phyloP scores from a whole-genome alignment of 176 grass and related monocot genomes.

The Tillandsia fasciculata region DNA sequence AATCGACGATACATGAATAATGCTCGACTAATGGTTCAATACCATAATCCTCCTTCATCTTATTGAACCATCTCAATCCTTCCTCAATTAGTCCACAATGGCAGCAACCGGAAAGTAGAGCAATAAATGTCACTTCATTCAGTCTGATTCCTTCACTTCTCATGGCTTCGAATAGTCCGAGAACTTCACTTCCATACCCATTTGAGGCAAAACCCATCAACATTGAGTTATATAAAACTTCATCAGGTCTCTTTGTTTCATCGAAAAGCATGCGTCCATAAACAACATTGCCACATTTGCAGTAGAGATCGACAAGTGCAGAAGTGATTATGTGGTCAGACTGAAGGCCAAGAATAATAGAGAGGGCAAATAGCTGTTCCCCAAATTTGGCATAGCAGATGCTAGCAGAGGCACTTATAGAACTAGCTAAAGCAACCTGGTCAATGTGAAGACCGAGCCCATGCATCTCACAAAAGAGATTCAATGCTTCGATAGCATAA shows the following conservation, averaged over 20 bases:
- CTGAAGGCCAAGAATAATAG: constrained; percentile 33
- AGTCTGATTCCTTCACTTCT: constrained; percentile 28
- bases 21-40: constrained; percentile 49
- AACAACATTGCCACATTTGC: constrained; percentile 51
- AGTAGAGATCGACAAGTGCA: constrained; percentile 63
- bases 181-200: constrained; percentile 48
- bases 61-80: constrained; percentile 56
- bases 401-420: constrained; percentile 52
- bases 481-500: constrained; percentile 39
- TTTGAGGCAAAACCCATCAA: constrained; percentile 66
- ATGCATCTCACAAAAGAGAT: constrained; percentile 42
- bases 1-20: constrained; percentile 46
- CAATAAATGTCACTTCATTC: constrained; percentile 49
- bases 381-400: constrained; percentile 55
- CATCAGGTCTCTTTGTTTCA: constrained; percentile 19
- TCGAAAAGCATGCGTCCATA: constrained; percentile 40
- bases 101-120: constrained; percentile 61
- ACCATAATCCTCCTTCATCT: constrained; percentile 41
- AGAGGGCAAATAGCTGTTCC: constrained; percentile 48
- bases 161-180: constrained; percentile 40
- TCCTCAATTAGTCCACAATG: constrained; percentile 52
- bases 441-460: constrained; percentile 31
- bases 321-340: constrained; percentile 33
- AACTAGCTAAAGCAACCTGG: constrained; percentile 55
- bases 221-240: constrained; percentile 68